Percentiles rank a stretch among this genome's conserved stretches.
Evolutionary conservation across 768 basidiomycete genomes (phyloP).

Genomic region (Leccinum olivaceopallidum): DNA sequence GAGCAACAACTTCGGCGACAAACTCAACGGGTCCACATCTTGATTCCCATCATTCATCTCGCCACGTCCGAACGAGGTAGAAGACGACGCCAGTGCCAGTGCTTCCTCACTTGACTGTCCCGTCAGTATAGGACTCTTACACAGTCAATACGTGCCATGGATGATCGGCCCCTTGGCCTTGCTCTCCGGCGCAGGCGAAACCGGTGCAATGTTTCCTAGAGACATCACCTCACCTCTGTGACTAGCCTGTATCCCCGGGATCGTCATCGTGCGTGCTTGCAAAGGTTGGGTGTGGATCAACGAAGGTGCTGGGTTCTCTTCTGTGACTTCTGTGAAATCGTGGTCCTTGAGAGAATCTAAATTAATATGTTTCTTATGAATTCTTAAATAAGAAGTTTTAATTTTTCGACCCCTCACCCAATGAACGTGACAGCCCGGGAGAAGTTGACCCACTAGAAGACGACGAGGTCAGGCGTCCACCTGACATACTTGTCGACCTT

Average conservation of each 20-base stretch:
- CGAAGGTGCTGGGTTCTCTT: conserved; percentile 34
- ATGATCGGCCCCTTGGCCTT: conserved; percentile 48
- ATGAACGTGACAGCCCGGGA: conserved; percentile 35
- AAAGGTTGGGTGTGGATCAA: conserved; percentile 74
- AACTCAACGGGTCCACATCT: conserved; percentile 32
- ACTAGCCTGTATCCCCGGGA: conserved; percentile 84
- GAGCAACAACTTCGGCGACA: conserved; percentile 24
- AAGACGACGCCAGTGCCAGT: conserved; percentile 7
- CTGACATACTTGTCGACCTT: conserved; percentile 29
- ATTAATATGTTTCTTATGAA: no score
- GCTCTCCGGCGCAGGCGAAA: conserved; percentile 40
- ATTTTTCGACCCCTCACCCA: conserved; percentile 25
- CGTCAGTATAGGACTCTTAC: conserved; percentile 53
- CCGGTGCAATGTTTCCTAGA: conserved; percentile 68
- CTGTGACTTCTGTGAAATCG: conserved; percentile 31
- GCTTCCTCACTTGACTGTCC: conserved; percentile 26
- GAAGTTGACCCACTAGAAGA: conserved; percentile 29
- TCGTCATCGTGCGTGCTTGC: conserved; percentile 78
- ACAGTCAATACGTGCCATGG: conserved; percentile 71
- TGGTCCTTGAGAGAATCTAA: conserved; percentile 32
- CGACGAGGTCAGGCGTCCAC: conserved; percentile 20
- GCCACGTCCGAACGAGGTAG: conserved; percentile 5
- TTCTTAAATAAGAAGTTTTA: no score
- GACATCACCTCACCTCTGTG: conserved; percentile 84
- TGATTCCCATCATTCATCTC: conserved; percentile 26